A percentile compares a stretch with the other conserved stretches of the same genome.
These are phyloP conservation scores for Platanus orientalis DNA, from an alignment of 164 flowering plant species.

Conservation along the genomic window DNA sequence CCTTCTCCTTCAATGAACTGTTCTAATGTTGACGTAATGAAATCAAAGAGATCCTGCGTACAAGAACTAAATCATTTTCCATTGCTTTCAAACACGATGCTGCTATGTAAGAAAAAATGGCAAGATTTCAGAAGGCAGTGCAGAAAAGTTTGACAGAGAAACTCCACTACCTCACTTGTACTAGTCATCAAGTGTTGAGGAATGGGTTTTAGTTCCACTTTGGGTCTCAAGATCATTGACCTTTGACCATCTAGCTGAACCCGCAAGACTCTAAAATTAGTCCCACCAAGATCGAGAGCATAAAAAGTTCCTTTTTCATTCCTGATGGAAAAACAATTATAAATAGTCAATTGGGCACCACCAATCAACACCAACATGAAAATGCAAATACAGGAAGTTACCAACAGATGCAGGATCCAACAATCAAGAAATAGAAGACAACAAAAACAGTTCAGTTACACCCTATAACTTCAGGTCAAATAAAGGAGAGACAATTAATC, in stretches of 20 bases:
- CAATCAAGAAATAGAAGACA: not conserved
- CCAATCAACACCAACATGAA: not conserved
- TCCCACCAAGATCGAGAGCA: slow-evolving; percentile 87
- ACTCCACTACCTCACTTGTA: slow-evolving; percentile 63
- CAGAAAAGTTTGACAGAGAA: not conserved
- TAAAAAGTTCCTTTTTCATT: slow-evolving; percentile 72
- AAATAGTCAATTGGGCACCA: not conserved
- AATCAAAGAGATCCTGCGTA: slow-evolving; percentile 81
- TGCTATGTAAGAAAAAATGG: not conserved
- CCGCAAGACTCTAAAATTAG: slow-evolving; percentile 84
- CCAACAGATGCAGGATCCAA: not conserved
- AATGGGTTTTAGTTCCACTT: slow-evolving; percentile 60
- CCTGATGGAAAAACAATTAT: slow-evolving; percentile 43
- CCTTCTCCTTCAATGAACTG: slow-evolving; percentile 64
- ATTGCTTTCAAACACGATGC: not conserved
- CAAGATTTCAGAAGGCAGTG: not conserved
- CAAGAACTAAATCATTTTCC: not conserved
- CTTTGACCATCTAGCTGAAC: slow-evolving; percentile 66
- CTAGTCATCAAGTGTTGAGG: slow-evolving; percentile 73
- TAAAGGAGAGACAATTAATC: no score
- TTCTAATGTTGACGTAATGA: slow-evolving; percentile 60
- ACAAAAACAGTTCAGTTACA: no score
- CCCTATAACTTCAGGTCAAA: no score
- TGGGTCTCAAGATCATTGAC: slow-evolving; percentile 36
- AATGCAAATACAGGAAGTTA: not conserved